These are phyloP conservation scores for Chlorella vulgaris DNA, from an alignment of 139 green algal species.

Conservation along the genomic window DNA sequence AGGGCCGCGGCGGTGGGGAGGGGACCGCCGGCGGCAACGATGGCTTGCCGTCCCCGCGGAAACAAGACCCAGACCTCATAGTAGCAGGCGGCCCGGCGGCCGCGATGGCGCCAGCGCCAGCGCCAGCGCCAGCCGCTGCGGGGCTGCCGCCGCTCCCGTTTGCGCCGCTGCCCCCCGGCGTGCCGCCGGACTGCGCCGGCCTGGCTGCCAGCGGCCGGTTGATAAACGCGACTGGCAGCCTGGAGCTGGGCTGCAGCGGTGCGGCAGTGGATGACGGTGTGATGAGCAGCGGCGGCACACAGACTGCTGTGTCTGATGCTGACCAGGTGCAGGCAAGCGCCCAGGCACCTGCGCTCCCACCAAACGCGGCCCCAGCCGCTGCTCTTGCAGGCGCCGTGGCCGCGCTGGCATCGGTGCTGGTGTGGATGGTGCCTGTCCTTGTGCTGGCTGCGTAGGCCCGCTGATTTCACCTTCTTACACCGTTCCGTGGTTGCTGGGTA, in stretches of 20 bases:
- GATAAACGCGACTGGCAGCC: conserved; percentile 7
- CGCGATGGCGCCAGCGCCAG: neutral
- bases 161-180: neutral
- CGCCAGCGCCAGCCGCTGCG: neutral
- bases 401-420: no score
- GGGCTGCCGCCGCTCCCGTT: neutral
- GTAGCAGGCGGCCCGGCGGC: neutral
- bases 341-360: neutral
- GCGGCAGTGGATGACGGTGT: no score
- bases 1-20: neutral
- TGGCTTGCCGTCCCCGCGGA: neutral
- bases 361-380: neutral
- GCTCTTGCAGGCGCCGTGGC: no score
- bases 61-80: neutral
- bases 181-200: neutral
- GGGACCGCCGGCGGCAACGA: no score
- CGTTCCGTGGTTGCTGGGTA: no score
- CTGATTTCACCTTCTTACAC: no score
- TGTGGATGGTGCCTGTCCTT: neutral
- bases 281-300: neutral
- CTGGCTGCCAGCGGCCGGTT: conserved; percentile 25
- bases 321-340: neutral
- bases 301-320: conserved; percentile 14
- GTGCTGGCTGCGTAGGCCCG: no score
- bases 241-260: neutral